Evolutionary conservation across 2,329 filamentous ascomycete species (phyloP), one percentile per base, ranked within the genome.

Genomic region (Tolypocladium inflatum): DNA sequence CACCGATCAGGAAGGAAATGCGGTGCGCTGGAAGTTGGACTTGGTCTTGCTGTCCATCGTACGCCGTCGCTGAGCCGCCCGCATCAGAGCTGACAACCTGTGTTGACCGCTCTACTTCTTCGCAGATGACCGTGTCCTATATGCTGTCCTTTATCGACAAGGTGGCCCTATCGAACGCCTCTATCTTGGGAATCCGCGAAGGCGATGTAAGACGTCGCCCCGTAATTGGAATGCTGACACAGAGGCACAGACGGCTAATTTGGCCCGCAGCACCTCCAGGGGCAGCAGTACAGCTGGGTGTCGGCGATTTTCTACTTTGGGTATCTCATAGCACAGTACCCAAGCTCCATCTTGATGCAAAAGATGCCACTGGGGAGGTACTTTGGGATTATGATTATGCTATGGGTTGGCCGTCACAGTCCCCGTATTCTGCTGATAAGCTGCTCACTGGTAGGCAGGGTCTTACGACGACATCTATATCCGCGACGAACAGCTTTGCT

Each of bases 261-360:
- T 9, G 8, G 33, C 33, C 33, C 5, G 33, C 33, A 55, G 50
- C 39, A 59, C 5, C 59, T 60, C 6, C 37, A 45, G 11, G 58
- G 58, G 8, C 58, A 62, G 37, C 52, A 60, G 26, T 62, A 62
- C 38, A 60, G 57, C 39, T 62, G 58, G 60, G 59, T 48, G 58
- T 60, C 19, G 56, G 52, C 7, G 58, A 61, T 63, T 35, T 58
- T 61, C 10, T 61, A 58, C 50, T 58, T 63, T 13, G 61, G 60
- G 8, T 60, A 57, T 21, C 52, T 63, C 33, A 37, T 59, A 17
- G 53, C 45, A 10, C 57, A 55, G 7, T 57, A 55, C 39, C 57
- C 59, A 15, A 57, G 54, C 48, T 57, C 55, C 21, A 42, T 43
- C 13, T 23, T 50, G 11, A 53, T 60, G 4, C 59, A 60, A 52